A percentile compares a stretch with the other conserved stretches of the same genome.
Conservation (phyloP, 1,284 basidiomycete species). For the Fomitopsis schrenkii region DNA sequence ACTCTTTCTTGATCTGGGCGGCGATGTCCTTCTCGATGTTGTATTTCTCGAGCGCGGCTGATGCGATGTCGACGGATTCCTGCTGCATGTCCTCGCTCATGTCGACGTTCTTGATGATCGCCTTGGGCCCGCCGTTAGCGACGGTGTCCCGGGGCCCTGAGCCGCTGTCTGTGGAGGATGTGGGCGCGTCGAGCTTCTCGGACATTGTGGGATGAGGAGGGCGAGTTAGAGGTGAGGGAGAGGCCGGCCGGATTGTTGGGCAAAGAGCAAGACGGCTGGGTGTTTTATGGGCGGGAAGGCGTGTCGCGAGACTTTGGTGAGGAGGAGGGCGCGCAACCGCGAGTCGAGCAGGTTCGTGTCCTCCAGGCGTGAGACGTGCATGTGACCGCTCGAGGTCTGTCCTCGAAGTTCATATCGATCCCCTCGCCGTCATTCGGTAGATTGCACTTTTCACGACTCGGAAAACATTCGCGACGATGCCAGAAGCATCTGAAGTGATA, state of each 20-base stretch:
- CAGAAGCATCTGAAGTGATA: no score
- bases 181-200: slow-evolving; percentile 58
- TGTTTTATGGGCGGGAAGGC: neutral
- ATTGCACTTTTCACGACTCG: no score
- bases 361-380: neutral
- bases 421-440: no score
- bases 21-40: slow-evolving; percentile 98
- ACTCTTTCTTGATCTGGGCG: slow-evolving; percentile 96
- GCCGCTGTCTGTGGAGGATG: slow-evolving; percentile 47
- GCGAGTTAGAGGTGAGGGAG: neutral
- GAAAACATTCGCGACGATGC: no score
- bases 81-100: slow-evolving; percentile 97
- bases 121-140: slow-evolving; percentile 53
- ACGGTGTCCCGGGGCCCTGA: slow-evolving; percentile 40
- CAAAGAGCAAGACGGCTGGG: no score
- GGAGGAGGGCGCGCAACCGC: neutral
- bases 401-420: no score
- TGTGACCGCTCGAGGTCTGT: neutral
- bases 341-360: neutral
- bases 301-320: neutral
- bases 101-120: slow-evolving; percentile 95
- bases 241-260: neutral
- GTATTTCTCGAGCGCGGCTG: slow-evolving; percentile 84
- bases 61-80: slow-evolving; percentile 85
- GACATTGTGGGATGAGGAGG: slow-evolving; percentile 40